These are phyloP conservation scores for Trichoderma hamatum DNA, from an alignment of 2,329 filamentous ascomycete species.

Conservation along the genomic window DNA sequence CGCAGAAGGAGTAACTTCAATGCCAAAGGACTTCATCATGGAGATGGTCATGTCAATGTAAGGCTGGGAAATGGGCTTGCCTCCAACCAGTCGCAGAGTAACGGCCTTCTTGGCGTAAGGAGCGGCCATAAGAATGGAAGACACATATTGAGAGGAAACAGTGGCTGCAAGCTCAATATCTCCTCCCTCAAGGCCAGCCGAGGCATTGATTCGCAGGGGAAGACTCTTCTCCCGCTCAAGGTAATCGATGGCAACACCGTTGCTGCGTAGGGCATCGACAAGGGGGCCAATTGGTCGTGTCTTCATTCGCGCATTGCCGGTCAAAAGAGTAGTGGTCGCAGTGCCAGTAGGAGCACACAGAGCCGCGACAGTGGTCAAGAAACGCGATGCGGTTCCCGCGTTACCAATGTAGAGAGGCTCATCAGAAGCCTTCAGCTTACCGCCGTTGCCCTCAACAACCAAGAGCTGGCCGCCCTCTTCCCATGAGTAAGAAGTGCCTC, in stretches of 20 bases:
- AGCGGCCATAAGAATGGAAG: constrained; percentile 93
- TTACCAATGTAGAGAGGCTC: constrained; percentile 91
- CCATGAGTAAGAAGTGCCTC: constrained; percentile 89
- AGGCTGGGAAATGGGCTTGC: constrained; percentile 92
- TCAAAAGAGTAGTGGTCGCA: constrained; percentile 72
- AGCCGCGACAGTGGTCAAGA: constrained; percentile 88
- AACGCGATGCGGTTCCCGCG: constrained; percentile 92
- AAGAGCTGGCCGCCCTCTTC: constrained; percentile 92
- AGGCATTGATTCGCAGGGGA: constrained; percentile 79
- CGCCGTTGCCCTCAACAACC: constrained; percentile 88
- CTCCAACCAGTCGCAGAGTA: constrained; percentile 86
- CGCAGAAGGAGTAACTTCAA: constrained; percentile 74
- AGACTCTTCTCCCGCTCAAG: constrained; percentile 81
- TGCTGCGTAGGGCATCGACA: constrained; percentile 83
- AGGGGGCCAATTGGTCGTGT: constrained; percentile 89
- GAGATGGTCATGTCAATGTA: constrained; percentile 99
- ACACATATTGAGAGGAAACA: constrained; percentile 98
- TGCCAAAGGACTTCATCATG: constrained; percentile 94
- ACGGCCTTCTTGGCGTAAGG: constrained; percentile 95
- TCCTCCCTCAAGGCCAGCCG: constrained; percentile 81
- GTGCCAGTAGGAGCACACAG: constrained; percentile 71
- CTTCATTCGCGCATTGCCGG: constrained; percentile 96
- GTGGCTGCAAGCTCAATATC: constrained; percentile 91
- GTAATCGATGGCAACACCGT: constrained; percentile 87
- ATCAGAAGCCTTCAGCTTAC: constrained; percentile 73